These are phyloP conservation scores for Microdochium bolleyi DNA, from an alignment of 2,329 filamentous ascomycete genomes.

Conservation along the genomic window DNA sequence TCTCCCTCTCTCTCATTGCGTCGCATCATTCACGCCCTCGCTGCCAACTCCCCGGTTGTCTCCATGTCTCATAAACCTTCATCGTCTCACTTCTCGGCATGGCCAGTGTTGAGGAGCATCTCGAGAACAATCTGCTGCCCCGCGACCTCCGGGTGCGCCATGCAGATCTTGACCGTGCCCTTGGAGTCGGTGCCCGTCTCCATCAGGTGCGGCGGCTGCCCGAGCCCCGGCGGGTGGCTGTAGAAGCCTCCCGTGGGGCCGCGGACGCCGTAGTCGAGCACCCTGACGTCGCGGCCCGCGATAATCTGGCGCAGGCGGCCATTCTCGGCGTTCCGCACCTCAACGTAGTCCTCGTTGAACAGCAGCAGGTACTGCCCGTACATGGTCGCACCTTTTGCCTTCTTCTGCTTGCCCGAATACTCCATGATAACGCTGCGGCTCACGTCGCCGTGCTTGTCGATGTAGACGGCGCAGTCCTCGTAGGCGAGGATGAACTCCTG, in stretches of 20 bases:
- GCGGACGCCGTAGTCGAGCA: conserved; percentile 76
- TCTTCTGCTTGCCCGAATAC: conserved; percentile 81
- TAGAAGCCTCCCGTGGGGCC: conserved; percentile 46
- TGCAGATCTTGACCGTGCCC: conserved; percentile 84
- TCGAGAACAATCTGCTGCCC: conserved; percentile 85
- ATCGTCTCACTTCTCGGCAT: conserved; percentile 33
- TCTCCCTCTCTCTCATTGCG: too few relatives aligned
- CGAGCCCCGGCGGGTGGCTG: conserved; percentile 22
- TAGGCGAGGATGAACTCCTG: conserved; percentile 91
- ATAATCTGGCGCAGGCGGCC: conserved; percentile 91
- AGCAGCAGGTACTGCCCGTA: conserved; percentile 87
- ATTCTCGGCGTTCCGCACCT: conserved; percentile 94
- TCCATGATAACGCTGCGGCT: conserved; percentile 94
- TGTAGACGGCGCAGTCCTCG: conserved; percentile 92
- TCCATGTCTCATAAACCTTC: too few relatives aligned
- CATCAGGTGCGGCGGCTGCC: conserved; percentile 11
- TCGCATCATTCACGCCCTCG: too few relatives aligned
- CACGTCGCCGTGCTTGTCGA: conserved; percentile 97
- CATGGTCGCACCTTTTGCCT: conserved; percentile 76
- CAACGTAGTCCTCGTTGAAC: conserved; percentile 94
- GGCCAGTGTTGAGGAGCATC: conserved; percentile 84
- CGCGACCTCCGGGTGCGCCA: conserved; percentile 86
- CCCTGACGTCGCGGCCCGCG: conserved; percentile 79
- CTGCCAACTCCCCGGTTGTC: too few relatives aligned
- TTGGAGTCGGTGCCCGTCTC: conserved; percentile 35